These are phyloP conservation scores for Tylopilus sp. DNA, from an alignment of 768 basidiomycete species.

Conservation along the genomic window DNA sequence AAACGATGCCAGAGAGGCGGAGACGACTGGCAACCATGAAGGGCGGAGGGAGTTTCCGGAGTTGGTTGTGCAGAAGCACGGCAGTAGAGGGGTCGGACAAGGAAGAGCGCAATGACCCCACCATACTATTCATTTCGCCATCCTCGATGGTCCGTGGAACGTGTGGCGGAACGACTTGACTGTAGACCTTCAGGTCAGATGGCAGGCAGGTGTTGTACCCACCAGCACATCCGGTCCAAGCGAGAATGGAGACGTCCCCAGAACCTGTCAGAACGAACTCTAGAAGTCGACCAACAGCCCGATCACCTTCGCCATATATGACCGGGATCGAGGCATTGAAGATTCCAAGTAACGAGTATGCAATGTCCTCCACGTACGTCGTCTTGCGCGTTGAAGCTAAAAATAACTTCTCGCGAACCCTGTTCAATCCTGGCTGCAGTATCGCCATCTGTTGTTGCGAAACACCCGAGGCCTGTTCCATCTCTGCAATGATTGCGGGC, in stretches of 20 bases:
- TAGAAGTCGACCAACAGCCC: no score
- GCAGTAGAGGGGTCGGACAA: not conserved
- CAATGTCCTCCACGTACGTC: no score
- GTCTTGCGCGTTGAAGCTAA: no score
- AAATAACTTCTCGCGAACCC: no score
- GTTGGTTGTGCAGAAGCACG: not conserved
- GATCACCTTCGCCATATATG: no score
- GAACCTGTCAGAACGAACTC: no score
- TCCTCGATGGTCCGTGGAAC: not conserved
- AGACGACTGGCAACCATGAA: not conserved
- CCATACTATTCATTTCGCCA: not conserved
- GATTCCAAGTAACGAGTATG: no score
- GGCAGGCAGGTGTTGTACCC: not conserved
- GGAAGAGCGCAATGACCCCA: not conserved
- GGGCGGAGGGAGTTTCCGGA: not conserved
- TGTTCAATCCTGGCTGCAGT: no score
- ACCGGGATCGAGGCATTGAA: no score
- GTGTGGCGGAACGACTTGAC: not conserved
- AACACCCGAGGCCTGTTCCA: no score
- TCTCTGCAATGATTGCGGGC: no score
- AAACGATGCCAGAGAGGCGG: not conserved
- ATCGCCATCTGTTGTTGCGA: no score
- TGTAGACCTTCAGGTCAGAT: not conserved
- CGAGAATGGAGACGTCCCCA: not conserved
- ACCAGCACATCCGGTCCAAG: not conserved